Percentiles rank a stretch among this genome's conserved stretches.
These are phyloP conservation scores for Pyrenophora teres DNA, from an alignment of 2,329 filamentous ascomycete species.

Conservation along the genomic window DNA sequence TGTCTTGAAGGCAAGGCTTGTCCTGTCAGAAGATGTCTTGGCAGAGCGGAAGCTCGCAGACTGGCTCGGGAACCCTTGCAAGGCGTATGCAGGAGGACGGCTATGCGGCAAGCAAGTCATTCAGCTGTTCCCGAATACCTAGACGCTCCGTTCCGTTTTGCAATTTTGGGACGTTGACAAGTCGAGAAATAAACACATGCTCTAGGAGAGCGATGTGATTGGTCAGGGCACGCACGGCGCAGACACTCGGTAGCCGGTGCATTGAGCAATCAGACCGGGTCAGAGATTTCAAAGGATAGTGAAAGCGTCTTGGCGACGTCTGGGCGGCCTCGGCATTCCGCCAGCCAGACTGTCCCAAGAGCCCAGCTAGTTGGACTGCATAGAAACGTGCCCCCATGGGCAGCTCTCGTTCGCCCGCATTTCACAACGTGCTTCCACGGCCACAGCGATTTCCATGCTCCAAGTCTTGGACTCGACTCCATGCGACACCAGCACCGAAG, in stretches of 20 bases:
- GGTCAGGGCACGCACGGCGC: neutral
- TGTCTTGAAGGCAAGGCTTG: too few relatives aligned
- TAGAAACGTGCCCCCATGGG: conserved; percentile 3
- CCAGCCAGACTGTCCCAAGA: neutral
- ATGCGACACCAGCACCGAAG: neutral
- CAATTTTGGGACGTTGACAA: neutral
- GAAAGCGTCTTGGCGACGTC: neutral
- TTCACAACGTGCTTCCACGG: neutral
- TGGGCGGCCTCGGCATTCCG: conserved; percentile 7
- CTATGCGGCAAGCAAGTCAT: conserved; percentile 3
- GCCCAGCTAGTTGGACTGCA: neutral
- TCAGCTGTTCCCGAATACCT: neutral
- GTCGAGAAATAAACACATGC: conserved; percentile 1
- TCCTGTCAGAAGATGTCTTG: neutral
- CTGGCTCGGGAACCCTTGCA: conserved; percentile 5
- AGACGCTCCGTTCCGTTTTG: neutral
- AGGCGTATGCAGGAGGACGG: conserved; percentile 6
- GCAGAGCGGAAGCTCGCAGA: conserved; percentile 3
- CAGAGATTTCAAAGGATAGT: conserved; percentile 10
- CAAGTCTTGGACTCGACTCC: neutral
- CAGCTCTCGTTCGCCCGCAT: conserved; percentile 4
- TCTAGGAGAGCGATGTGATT: neutral
- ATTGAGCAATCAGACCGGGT: conserved; percentile 2
- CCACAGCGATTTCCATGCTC: neutral
- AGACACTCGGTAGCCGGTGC: neutral